Base-by-base conservation (phyloP, 306 rosid species). In the Argentina anserina region DNA sequence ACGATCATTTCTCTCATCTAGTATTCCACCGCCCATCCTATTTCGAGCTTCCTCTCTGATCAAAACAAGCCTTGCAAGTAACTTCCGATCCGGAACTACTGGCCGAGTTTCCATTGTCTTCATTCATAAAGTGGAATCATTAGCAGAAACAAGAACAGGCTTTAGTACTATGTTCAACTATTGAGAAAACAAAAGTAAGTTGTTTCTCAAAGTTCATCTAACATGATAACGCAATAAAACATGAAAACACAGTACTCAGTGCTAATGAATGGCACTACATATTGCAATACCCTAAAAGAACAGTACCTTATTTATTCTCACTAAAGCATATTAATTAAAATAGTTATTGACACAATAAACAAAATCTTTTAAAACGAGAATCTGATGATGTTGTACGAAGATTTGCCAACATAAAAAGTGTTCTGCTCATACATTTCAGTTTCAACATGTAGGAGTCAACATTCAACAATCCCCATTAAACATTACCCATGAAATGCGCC, bases 21-120 rank as follows among this genome's bases (percentile, higher is more conserved):
- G 76, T 78, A 94, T 78, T 43, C 97, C 97, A 67, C 97, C 98
- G 78, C 98, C 96, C 98, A 93, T 93, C 97, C 91, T 91, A 83
- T 91, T 84, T 47, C 95, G 92, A 68, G 98, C 90, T 87, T 94
- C 97, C 87, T 94, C 98, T 83, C 98, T 87, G 43, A 94, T 88
- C 77, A 94, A 88, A 91, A 91, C 98, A 80, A 94, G 98, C 80
- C 97, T 89, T 63, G 98, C 97, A 63, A 91, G 98, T 65, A 91
- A 85, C 82, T 84, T 94, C 50, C 96, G 86, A 79, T 94, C 97
- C 1, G 97, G 96, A 65, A 94, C 90, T 75, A 84, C 81, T 29
- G 96, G 92, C 39, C 97, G 91, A 80, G 89, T 89, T 85, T 94
- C 98, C 98, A 91, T 91, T 31, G 98, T 83, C 98, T 91, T 82